These are phyloP conservation scores for Moniliella sp. DNA, from an alignment of 1,284 basidiomycete genomes.

Conservation along the genomic window DNA sequence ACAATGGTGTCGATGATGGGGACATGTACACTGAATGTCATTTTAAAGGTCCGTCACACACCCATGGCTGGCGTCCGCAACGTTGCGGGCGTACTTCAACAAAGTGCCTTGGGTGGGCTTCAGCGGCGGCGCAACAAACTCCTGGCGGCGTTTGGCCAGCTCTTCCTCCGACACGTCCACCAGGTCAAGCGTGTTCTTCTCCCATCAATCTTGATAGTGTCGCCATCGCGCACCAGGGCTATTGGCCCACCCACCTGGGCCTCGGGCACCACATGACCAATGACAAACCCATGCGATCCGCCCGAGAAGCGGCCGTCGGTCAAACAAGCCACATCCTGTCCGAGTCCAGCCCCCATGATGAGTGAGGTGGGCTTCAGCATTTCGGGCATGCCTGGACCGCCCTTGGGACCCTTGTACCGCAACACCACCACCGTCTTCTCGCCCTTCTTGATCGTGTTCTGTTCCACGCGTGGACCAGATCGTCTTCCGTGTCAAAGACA, in stretches of 20 bases:
- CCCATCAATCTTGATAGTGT: slow-evolving; percentile 35
- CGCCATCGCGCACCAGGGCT: slow-evolving; percentile 7
- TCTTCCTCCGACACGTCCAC: slow-evolving; percentile 47
- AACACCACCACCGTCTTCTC: slow-evolving; percentile 32
- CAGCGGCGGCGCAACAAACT: slow-evolving; percentile 60
- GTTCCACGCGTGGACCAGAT: slow-evolving; percentile 25
- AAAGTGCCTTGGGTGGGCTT: slow-evolving; percentile 52
- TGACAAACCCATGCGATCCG: slow-evolving; percentile 8
- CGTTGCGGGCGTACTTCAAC: slow-evolving; percentile 27
- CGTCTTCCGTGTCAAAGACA: slow-evolving; percentile 31
- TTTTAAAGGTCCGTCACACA: slow-evolving; percentile 64
- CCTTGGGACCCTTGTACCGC: slow-evolving; percentile 32
- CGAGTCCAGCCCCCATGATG: slow-evolving; percentile 10
- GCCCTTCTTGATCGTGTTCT: slow-evolving; percentile 25
- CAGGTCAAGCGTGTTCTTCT: slow-evolving; percentile 59
- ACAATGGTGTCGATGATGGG: no score
- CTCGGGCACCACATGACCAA: slow-evolving; percentile 11
- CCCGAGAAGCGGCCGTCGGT: slow-evolving; percentile 5
- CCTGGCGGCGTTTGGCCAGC: slow-evolving; percentile 45
- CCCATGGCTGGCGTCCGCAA: slow-evolving; percentile 56
- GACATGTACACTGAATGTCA: no score
- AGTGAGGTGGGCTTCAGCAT: slow-evolving; percentile 10
- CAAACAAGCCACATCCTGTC: slow-evolving; percentile 7
- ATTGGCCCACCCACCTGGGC: slow-evolving; percentile 10
- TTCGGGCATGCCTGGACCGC: slow-evolving; percentile 11